phyloP scores from a whole-genome alignment of 1,284 basidiomycete species.

The Cryptococcus hybrid region DNA sequence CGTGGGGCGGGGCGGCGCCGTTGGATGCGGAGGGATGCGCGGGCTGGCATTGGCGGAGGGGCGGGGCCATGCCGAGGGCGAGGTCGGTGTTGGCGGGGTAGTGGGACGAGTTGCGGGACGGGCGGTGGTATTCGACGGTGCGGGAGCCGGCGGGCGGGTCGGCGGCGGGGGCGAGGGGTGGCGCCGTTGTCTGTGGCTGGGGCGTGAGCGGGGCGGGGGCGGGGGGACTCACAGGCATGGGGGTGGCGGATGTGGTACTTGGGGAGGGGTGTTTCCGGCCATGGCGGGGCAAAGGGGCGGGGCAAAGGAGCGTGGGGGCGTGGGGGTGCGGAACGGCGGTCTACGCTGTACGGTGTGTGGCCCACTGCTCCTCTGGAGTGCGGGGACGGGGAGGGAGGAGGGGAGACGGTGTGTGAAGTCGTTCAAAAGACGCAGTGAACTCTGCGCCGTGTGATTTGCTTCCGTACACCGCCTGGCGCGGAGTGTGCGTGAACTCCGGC shows the following conservation, averaged over 20 bases:
- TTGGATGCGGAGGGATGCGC: constrained; percentile 9
- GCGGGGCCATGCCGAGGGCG: constrained; percentile 44
- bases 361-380: too few species aligned
- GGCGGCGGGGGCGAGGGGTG: constrained; percentile 29
- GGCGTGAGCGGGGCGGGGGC: not conserved
- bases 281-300: constrained; percentile 19
- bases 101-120: constrained; percentile 44
- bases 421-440: too few species aligned
- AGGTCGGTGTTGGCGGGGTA: constrained; percentile 42
- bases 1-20: constrained; percentile 4
- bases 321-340: not conserved
- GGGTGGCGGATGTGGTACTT: constrained; percentile 49
- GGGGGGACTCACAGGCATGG: constrained; percentile 43
- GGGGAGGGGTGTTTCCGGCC: constrained; percentile 33
- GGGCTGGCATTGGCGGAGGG: constrained; percentile 19
- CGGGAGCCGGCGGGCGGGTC: constrained; percentile 20
- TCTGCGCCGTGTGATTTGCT: too few species aligned
- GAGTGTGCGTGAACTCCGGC: too few species aligned
- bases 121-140: constrained; percentile 46
- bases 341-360: too few species aligned
- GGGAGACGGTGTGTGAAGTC: too few species aligned
- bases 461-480: too few species aligned
- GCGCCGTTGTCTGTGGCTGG: constrained; percentile 44
- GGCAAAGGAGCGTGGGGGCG: not conserved
- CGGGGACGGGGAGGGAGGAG: too few species aligned